A percentile compares a stretch with the other conserved stretches of the same genome.
These are phyloP conservation scores for Penicillium sp. DNA, from an alignment of 2,329 filamentous ascomycete species.

Conservation along the genomic window DNA sequence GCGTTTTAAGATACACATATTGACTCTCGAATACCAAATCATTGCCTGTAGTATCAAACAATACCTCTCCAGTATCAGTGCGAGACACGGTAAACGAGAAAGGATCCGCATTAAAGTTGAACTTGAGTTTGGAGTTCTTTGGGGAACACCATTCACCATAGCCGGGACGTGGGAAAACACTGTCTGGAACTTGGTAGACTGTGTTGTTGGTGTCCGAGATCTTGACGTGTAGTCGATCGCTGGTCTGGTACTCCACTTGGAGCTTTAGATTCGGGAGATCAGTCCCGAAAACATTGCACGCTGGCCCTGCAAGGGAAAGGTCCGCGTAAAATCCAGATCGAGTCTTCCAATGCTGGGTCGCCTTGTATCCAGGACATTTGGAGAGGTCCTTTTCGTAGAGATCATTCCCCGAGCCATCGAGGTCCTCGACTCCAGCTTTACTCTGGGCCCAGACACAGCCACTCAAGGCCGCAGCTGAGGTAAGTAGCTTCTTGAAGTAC, in stretches of 20 bases:
- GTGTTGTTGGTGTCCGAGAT: constrained; percentile 16
- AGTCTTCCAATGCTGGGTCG: constrained; percentile 12
- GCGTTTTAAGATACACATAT: constrained; percentile 69
- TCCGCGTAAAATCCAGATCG: constrained; percentile 51
- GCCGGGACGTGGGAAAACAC: constrained; percentile 27
- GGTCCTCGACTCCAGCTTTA: constrained; percentile 30
- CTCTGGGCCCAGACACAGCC: constrained; percentile 18
- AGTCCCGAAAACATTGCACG: constrained; percentile 62
- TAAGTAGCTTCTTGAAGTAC: constrained; percentile 18
- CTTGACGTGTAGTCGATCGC: constrained; percentile 62
- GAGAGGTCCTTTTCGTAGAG: constrained; percentile 53
- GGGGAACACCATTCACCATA: constrained; percentile 13
- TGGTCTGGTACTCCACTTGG: constrained; percentile 60
- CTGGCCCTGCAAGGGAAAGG: constrained; percentile 67
- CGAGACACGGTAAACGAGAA: constrained; percentile 64
- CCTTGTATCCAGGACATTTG: constrained; percentile 17
- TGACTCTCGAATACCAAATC: constrained; percentile 72
- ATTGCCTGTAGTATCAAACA: constrained; percentile 68
- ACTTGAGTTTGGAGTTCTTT: constrained; percentile 11
- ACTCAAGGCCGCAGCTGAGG: constrained; percentile 13
- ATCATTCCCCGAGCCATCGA: constrained; percentile 20
- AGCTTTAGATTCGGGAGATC: constrained; percentile 59
- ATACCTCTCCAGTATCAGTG: constrained; percentile 14
- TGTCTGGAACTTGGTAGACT: constrained; percentile 15
- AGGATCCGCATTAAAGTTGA: constrained; percentile 42